These are phyloP conservation scores for Aspergillus tamarii DNA, from an alignment of 2,329 filamentous ascomycete genomes.

Conservation along the genomic window DNA sequence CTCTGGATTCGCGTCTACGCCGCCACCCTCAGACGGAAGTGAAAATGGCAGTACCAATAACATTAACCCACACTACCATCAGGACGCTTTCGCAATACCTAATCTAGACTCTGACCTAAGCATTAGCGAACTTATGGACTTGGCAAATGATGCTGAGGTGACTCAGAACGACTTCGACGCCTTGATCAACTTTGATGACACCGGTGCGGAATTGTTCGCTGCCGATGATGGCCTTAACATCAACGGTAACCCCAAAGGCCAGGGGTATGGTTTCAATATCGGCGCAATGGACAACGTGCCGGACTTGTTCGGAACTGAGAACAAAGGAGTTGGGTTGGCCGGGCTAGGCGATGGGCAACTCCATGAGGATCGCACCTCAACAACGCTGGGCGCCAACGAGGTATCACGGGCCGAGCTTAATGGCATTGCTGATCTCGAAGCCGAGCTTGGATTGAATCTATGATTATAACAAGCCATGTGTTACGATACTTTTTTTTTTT, in stretches of 20 bases:
- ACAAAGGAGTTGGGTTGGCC: conserved; percentile 17
- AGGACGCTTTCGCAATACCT: conserved; percentile 35
- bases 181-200: conserved; percentile 51
- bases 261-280: conserved; percentile 19
- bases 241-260: conserved; percentile 11
- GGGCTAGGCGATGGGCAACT: conserved; percentile 2
- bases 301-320: conserved; percentile 20
- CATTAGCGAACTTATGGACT: conserved; percentile 46
- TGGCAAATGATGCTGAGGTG: conserved; percentile 49
- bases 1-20: conserved; percentile 42
- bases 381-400: conserved; percentile 6
- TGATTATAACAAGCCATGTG: conserved; percentile 5
- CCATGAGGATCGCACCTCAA: not conserved
- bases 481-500: conserved; percentile 1
- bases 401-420: conserved; percentile 15
- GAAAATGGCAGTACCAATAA: conserved; percentile 48
- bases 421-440: conserved; percentile 20
- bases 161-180: conserved; percentile 51
- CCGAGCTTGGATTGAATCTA: conserved; percentile 25
- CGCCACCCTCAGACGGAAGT: conserved; percentile 46
- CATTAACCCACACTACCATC: conserved; percentile 34
- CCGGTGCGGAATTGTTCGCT: conserved; percentile 38
- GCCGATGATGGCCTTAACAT: conserved; percentile 29
- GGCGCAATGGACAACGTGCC: conserved; percentile 17
- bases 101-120: conserved; percentile 38